Conservation (phyloP, 768 basidiomycete genomes). For the Leccinum rimulosum region DNA sequence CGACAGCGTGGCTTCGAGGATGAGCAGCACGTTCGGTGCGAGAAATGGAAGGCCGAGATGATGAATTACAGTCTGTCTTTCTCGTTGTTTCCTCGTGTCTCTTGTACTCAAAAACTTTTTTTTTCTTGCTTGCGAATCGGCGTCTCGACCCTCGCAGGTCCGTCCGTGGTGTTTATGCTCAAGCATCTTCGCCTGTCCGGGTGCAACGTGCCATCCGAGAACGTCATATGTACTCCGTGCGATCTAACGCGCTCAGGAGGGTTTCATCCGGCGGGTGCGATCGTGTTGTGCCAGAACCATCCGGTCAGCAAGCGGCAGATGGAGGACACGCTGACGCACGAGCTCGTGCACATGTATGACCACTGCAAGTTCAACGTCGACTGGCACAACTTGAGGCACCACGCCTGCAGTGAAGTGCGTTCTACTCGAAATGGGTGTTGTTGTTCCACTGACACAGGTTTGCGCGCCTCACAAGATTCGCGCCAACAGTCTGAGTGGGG, state of each 20-base stretch:
- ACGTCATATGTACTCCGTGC: conserved; percentile 86
- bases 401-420: conserved; percentile 94
- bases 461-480: conserved; percentile 67
- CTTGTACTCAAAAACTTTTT: conserved; percentile 1
- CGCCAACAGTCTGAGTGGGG: conserved; percentile 90
- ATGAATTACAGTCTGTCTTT: conserved; percentile 63
- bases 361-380: conserved; percentile 93
- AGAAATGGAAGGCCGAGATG: conserved; percentile 66
- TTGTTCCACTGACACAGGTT: not conserved
- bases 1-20: conserved; percentile 33
- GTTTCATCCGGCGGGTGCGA: conserved; percentile 76
- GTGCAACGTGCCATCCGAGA: conserved; percentile 64
- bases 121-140: conserved; percentile 1
- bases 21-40: conserved; percentile 49
- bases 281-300: conserved; percentile 83
- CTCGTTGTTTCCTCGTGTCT: conserved; percentile 10
- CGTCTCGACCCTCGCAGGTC: conserved; percentile 49
- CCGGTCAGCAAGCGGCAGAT: conserved; percentile 81
- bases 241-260: conserved; percentile 74
- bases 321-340: conserved; percentile 92
- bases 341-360: conserved; percentile 94
- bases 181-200: conserved; percentile 81
- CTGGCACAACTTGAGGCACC: conserved; percentile 87
- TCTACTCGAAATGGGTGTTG: not conserved
- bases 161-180: conserved; percentile 85